phyloP scores from a whole-genome alignment of 2,329 filamentous ascomycete species.

The Lecanoromycetidae sp. region DNA sequence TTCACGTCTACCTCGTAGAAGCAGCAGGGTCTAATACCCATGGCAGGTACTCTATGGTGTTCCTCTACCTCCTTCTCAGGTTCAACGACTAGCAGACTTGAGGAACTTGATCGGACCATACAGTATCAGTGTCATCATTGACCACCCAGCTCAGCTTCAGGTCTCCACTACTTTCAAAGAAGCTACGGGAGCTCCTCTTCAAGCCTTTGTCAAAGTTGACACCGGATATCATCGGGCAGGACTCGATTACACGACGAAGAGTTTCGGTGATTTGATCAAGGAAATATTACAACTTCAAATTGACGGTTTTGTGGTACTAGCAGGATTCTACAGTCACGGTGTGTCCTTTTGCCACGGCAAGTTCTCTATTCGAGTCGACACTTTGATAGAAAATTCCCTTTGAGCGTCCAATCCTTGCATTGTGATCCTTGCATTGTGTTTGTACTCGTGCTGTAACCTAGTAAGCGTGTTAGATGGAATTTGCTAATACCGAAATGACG shows the following conservation, averaged over 20 bases:
- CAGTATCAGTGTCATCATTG: constrained; percentile 54
- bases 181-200: constrained; percentile 28
- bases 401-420: too few relatives aligned
- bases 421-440: too few relatives aligned
- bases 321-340: constrained; percentile 63
- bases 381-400: too few relatives aligned
- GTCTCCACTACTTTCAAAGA: constrained; percentile 35
- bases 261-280: constrained; percentile 37
- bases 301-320: constrained; percentile 30
- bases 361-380: too few relatives aligned
- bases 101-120: constrained; percentile 43
- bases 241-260: constrained; percentile 39
- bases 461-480: too few relatives aligned
- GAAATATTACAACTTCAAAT: constrained; percentile 28
- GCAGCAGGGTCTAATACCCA: constrained; percentile 25
- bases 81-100: constrained; percentile 48
- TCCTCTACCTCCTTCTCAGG: constrained; percentile 49
- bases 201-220: constrained; percentile 61
- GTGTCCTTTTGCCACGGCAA: too few relatives aligned
- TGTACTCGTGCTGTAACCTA: too few relatives aligned
- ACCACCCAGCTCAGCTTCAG: constrained; percentile 51
- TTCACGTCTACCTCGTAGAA: neutral
- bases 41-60: constrained; percentile 55
- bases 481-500: too few relatives aligned
- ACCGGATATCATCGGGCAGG: constrained; percentile 62